Evolutionary conservation across 306 rosid genomes (phyloP).

Genomic region (Casuarina glauca): DNA sequence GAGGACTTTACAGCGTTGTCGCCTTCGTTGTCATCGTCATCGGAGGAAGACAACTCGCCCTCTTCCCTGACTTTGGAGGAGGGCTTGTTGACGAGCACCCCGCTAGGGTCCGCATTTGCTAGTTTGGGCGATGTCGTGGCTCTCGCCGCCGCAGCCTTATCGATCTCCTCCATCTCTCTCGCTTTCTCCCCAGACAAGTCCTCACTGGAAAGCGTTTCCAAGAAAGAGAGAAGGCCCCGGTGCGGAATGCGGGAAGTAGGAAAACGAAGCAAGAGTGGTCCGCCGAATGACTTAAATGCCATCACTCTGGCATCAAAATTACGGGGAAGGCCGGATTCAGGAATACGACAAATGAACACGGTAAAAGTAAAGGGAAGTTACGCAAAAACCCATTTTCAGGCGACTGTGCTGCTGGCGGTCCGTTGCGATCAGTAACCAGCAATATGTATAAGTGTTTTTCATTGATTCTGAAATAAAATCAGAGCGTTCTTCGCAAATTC

Average conservation of each 20-base stretch:
- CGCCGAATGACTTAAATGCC: not conserved
- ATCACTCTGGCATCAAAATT: not conserved
- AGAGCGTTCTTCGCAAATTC: no score
- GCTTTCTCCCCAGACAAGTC: not conserved
- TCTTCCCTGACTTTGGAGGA: slow-evolving; percentile 66
- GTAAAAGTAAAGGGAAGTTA: no score
- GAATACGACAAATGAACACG: no score
- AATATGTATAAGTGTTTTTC: no score
- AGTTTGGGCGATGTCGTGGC: slow-evolving; percentile 29
- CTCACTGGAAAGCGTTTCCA: not conserved
- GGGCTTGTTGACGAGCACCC: slow-evolving; percentile 25
- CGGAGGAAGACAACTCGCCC: slow-evolving; percentile 81
- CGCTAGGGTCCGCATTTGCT: slow-evolving; percentile 19
- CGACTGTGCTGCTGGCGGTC: no score
- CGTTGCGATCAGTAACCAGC: no score
- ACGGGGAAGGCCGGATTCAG: not conserved
- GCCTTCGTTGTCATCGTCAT: slow-evolving; percentile 36
- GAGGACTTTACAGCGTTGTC: slow-evolving; percentile 40
- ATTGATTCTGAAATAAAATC: no score
- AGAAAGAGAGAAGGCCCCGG: not conserved
- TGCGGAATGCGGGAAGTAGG: not conserved
- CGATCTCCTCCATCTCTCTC: slow-evolving; percentile 33
- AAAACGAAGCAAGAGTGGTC: no score
- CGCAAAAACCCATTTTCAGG: no score
- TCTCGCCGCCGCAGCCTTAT: slow-evolving; percentile 27